These are phyloP conservation scores for Aspergillus sp. DNA, from an alignment of 2,329 filamentous ascomycete genomes.

Conservation along the genomic window DNA sequence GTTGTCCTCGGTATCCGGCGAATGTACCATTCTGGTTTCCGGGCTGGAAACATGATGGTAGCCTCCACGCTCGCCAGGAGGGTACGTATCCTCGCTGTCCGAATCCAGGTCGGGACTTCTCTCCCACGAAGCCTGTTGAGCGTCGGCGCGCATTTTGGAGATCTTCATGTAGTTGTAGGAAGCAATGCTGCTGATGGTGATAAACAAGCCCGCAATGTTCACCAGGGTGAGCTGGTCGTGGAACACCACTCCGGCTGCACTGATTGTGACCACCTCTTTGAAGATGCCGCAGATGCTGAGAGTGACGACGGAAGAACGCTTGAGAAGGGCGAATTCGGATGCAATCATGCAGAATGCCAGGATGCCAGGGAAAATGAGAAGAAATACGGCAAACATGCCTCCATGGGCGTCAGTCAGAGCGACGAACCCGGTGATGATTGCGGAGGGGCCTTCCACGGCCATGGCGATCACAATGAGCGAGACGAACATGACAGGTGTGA, in stretches of 20 bases:
- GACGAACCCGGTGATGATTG: slow-evolving; percentile 65
- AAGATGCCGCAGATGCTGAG: slow-evolving; percentile 97
- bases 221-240: slow-evolving; percentile 82
- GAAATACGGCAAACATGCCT: slow-evolving; percentile 60
- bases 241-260: slow-evolving; percentile 82
- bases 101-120: slow-evolving; percentile 25
- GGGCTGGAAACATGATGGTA: slow-evolving; percentile 26
- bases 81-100: slow-evolving; percentile 26
- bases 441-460: slow-evolving; percentile 75
- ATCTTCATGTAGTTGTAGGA: slow-evolving; percentile 97
- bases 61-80: slow-evolving; percentile 21
- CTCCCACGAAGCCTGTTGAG: slow-evolving; percentile 46
- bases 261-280: slow-evolving; percentile 97
- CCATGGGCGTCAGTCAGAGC: slow-evolving; percentile 69
- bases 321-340: slow-evolving; percentile 89
- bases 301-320: slow-evolving; percentile 93
- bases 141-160: slow-evolving; percentile 78
- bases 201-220: slow-evolving; percentile 82
- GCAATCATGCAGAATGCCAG: slow-evolving; percentile 97
- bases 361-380: slow-evolving; percentile 84
- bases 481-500: slow-evolving; percentile 95
- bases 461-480: slow-evolving; percentile 77
- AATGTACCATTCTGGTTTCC: slow-evolving; percentile 21
- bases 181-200: slow-evolving; percentile 82
- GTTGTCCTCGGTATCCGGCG: slow-evolving; percentile 21